Conservation (phyloP, 78 protist genomes). For the Corallochytrium limacisporum region DNA sequence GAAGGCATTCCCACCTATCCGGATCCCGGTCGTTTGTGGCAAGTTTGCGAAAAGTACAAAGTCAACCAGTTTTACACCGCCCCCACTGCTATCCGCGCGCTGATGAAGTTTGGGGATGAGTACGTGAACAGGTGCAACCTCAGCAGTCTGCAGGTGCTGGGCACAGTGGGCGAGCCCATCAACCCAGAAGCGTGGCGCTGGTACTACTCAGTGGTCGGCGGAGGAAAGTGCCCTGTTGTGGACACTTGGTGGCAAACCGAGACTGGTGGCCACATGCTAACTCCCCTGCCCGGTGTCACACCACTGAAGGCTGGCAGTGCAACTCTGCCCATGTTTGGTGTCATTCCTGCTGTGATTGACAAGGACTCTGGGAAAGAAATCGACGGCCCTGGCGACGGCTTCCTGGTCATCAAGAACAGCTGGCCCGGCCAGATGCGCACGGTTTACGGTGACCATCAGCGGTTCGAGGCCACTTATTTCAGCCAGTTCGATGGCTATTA, state of each 20-base stretch:
- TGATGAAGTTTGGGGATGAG: constrained; percentile 32
- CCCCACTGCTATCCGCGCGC: constrained; percentile 90
- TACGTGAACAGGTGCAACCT: constrained; percentile 22
- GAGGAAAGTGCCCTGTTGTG: constrained; percentile 72
- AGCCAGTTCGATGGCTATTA: constrained; percentile 11
- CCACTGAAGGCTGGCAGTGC: constrained; percentile 84
- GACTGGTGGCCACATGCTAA: constrained; percentile 80
- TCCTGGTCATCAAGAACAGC: constrained; percentile 24
- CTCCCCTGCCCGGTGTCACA: constrained; percentile 81
- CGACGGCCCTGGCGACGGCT: constrained; percentile 25
- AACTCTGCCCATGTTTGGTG: constrained; percentile 85
- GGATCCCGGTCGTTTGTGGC: constrained; percentile 70
- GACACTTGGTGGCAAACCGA: constrained; percentile 98
- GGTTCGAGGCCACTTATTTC: background rate
- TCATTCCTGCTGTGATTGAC: constrained; percentile 64
- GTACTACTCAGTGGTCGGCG: constrained; percentile 58
- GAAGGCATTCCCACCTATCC: constrained; percentile 86
- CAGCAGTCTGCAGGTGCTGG: constrained; percentile 17
- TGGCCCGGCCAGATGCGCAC: constrained; percentile 22
- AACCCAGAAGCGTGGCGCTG: constrained; percentile 76
- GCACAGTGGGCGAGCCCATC: constrained; percentile 61
- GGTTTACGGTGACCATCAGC: constrained; percentile 8
- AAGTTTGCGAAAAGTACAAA: constrained; percentile 49
- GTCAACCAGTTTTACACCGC: constrained; percentile 89
- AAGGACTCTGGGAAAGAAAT: background rate